Base-by-base conservation (phyloP, 306 rosid species). In the Citrullus colocynthis region DNA sequence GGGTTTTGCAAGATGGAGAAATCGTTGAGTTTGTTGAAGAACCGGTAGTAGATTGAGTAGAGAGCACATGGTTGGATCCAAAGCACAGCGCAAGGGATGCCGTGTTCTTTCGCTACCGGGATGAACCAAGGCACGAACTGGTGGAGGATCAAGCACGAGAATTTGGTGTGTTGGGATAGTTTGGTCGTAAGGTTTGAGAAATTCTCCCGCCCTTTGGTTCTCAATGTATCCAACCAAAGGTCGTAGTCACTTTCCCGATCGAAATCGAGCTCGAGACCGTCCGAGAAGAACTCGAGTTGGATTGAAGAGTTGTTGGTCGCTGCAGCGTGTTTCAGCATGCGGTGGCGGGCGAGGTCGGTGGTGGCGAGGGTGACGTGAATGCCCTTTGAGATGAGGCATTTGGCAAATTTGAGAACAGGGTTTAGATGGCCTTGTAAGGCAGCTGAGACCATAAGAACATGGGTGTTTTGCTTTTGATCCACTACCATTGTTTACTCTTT, bases 61-160 rank as follows among this genome's bases (percentile, higher is more conserved):
- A 77, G 5, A 0, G 91, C 82, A 41, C 82, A 79, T 3, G 93
- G 83, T 56, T 88, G 96, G 78, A 87, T 84, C 96, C 96, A 91
- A 17, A 89, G 89, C 73, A 85, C 7, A 0, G 90, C 93, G 44
- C 90, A 87, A 4, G 90, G 93, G 79, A 87, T 15, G 39, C 30
- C 30, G 66, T 61, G 14, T 61, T 61, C 66, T 85, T 4, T 45
- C 61, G 65, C 83, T 3, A 85, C 82, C 6, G 84, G 80, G 3
- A 84, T 67, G n/a, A 85, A 85, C 87, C 84, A 87, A 2, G 96
- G 91, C 5, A 85, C 74, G 15, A 89, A 83, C 28, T 88, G 88
- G 45, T 83, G 86, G 32, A 87, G 74, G 28, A 91, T 84, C 11
- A 78, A 71, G 67, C 90, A 87, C 0, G 88, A 79, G 24, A 81